Conservation (phyloP, 1,139 yeast species). For the Tardiomyces depauwii region DNA sequence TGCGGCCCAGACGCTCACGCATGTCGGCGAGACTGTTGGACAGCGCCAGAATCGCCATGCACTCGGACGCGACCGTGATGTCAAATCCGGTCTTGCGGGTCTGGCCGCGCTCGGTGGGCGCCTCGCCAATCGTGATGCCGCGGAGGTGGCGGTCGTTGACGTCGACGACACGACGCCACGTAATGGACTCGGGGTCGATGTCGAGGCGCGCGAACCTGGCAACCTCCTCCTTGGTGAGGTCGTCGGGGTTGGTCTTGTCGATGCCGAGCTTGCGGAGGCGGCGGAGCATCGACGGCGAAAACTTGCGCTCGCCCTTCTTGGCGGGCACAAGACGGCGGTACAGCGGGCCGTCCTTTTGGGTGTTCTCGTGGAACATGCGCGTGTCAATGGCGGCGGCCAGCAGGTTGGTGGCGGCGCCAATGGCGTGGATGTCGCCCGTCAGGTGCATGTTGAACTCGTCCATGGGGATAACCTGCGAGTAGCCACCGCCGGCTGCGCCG, state of each 20-base stretch:
- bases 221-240: conserved; percentile 70
- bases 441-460: conserved; percentile 98
- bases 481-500: conserved; percentile 99
- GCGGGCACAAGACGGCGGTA: conserved; percentile 82
- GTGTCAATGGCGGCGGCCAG: conserved; percentile 98
- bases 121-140: conserved; percentile 86
- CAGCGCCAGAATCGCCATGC: conserved; percentile 96
- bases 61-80: conserved; percentile 93
- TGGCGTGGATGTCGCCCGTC: conserved; percentile 97
- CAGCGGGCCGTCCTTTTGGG: conserved; percentile 84
- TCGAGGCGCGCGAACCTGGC: conserved; percentile 72
- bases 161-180: conserved; percentile 96
- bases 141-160: conserved; percentile 90
- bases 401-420: conserved; percentile 88
- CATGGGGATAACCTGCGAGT: conserved; percentile 98
- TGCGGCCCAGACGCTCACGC: conserved; percentile 82
- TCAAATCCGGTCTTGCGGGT: conserved; percentile 90
- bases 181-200: conserved; percentile 86
- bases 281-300: conserved; percentile 68
- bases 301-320: conserved; percentile 69
- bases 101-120: conserved; percentile 89
- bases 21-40: conserved; percentile 72
- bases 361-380: conserved; percentile 90
- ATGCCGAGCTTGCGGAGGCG: conserved; percentile 77
- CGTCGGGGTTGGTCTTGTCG: conserved; percentile 68